A percentile compares a stretch with the other conserved stretches of the same genome.
These are phyloP conservation scores for Suillus luteus DNA, from an alignment of 768 basidiomycete genomes.

Conservation along the genomic window DNA sequence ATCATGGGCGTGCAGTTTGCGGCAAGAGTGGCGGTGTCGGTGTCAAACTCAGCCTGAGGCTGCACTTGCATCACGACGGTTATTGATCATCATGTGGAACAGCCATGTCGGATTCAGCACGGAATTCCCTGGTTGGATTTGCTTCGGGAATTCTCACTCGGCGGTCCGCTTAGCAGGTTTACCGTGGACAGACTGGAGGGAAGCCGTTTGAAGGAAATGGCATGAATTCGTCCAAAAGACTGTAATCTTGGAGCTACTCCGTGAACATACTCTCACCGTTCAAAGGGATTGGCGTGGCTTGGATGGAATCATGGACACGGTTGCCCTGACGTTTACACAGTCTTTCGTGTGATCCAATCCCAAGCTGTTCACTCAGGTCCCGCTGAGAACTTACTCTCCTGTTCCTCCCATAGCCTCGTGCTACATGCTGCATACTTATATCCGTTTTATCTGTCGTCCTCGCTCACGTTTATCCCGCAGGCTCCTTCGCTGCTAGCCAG, in stretches of 20 bases:
- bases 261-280: constrained; percentile 16
- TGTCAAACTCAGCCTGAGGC: too few species aligned
- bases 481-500: constrained; percentile 13
- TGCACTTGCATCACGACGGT: neutral
- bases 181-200: neutral
- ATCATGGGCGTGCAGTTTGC: neutral
- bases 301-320: constrained; percentile 21
- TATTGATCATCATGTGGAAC: constrained; percentile 4
- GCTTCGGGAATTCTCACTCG: neutral
- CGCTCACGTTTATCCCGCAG: neutral
- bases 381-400: constrained; percentile 18
- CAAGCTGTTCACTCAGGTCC: constrained; percentile 13
- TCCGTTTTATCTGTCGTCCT: neutral
- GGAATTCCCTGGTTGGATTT: neutral
- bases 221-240: neutral
- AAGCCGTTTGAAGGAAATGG: neutral
- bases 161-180: neutral
- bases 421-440: constrained; percentile 15
- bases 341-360: constrained; percentile 24
- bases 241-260: neutral
- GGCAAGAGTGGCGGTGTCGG: neutral
- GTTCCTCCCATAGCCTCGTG: constrained; percentile 25
- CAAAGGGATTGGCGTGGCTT: neutral
- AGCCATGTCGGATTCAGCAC: neutral
- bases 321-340: constrained; percentile 35